A percentile compares a stretch with the other conserved stretches of the same genome.
phyloP scores from a whole-genome alignment of 192 early-diverging fungal genomes.

The Coemansia sp. region DNA sequence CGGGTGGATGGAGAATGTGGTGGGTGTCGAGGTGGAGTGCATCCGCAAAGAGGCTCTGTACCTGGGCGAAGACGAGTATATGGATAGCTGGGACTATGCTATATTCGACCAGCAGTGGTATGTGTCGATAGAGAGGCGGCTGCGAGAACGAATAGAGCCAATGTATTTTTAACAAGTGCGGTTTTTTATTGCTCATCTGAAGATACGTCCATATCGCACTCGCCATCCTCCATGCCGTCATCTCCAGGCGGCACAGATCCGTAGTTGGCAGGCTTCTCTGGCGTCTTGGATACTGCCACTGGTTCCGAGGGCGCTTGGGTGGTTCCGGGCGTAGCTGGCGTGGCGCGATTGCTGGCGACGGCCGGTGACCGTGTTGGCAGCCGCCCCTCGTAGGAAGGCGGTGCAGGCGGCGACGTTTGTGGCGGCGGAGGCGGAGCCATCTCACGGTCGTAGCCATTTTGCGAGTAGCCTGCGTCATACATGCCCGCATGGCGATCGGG shows the following conservation, averaged over 20 bases:
- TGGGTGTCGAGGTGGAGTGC: constrained; percentile 25
- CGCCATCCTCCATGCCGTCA: constrained; percentile 31
- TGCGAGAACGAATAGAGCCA: not conserved
- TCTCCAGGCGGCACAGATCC: not conserved
- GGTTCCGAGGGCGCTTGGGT: not conserved
- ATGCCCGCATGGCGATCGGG: not conserved
- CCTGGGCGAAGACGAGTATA: constrained; percentile 15
- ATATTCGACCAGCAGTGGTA: constrained; percentile 37
- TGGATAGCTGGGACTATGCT: constrained; percentile 41
- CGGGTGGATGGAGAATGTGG: constrained; percentile 38
- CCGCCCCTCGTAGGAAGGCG: not conserved
- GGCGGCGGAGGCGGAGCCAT: too few species aligned
- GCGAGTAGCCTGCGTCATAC: not conserved
- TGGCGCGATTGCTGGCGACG: not conserved
- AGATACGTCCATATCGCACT: constrained; percentile 42
- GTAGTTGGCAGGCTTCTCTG: not conserved
- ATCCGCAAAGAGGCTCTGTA: constrained; percentile 34
- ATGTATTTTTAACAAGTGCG: not conserved
- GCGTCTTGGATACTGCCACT: not conserved
- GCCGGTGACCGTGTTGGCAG: not conserved
- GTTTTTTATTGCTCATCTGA: constrained; percentile 1
- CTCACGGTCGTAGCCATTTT: not conserved
- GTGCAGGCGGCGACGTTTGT: too few species aligned
- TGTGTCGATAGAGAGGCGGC: constrained; percentile 5
- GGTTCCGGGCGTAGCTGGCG: not conserved